Conservation (phyloP, 352 stramenopile species). For the Pythium apleroticum region DNA sequence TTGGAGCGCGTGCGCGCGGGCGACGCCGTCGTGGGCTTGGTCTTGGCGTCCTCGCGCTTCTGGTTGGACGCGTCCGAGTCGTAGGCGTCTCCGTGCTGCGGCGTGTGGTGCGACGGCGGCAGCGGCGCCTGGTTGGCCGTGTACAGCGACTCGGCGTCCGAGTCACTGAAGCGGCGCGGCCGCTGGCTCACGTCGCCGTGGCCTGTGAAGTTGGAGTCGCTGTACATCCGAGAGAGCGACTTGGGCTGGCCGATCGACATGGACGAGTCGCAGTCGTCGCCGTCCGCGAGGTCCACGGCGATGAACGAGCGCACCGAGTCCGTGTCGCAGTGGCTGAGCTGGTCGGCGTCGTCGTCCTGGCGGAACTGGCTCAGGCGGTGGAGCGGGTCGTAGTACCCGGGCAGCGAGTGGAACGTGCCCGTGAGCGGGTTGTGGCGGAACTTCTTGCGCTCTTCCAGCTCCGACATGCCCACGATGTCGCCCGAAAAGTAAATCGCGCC, state of each 20-base stretch:
- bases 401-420: conserved; percentile 85
- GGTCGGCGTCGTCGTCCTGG: conserved; percentile 49
- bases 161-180: conserved; percentile 79
- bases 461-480: conserved; percentile 86
- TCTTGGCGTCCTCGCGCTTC: conserved; percentile 1
- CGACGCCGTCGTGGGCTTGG: conserved; percentile 1
- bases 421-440: conserved; percentile 86
- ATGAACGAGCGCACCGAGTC: conserved; percentile 78
- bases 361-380: conserved; percentile 77
- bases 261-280: conserved; percentile 45
- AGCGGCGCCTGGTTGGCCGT: conserved; percentile 22
- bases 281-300: conserved; percentile 72
- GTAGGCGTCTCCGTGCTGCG: not conserved
- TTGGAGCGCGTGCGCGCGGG: conserved; percentile 20
- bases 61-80: conserved; percentile 8
- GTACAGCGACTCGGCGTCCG: conserved; percentile 76
- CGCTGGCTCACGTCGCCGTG: conserved; percentile 24
- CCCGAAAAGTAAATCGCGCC: conserved; percentile 86
- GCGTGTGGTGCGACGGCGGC: not conserved
- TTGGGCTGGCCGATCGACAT: conserved; percentile 45
- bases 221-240: conserved; percentile 73
- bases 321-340: conserved; percentile 62
- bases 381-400: conserved; percentile 85
- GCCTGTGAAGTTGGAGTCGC: conserved; percentile 40
- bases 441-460: conserved; percentile 89